Conservation (phyloP, 225 moss, liverwort and hornwort species). For the Neckera pumila region DNA sequence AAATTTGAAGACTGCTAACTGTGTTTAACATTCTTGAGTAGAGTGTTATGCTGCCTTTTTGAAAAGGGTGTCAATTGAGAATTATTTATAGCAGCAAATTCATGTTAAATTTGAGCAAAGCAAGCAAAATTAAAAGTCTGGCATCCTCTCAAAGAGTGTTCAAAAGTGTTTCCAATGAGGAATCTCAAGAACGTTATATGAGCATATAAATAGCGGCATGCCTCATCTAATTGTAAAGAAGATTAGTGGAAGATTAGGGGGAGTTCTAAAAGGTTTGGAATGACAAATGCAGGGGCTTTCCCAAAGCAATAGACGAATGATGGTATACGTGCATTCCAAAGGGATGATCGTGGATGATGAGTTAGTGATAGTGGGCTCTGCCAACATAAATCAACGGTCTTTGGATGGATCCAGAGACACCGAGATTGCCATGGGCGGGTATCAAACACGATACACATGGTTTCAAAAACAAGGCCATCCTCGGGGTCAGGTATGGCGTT, state of each 20-base stretch:
- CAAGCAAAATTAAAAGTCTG: neutral
- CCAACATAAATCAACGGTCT: constrained; percentile 92
- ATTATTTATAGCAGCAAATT: neutral
- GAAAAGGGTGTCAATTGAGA: neutral
- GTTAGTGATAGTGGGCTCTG: constrained; percentile 65
- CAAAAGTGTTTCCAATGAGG: neutral
- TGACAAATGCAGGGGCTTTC: constrained; percentile 42
- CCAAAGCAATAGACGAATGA: constrained; percentile 63
- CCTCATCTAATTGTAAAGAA: neutral
- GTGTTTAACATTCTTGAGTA: neutral
- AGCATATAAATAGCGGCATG: neutral
- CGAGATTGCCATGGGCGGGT: constrained; percentile 86
- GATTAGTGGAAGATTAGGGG: neutral
- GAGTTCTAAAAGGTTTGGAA: neutral
- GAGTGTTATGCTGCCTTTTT: neutral
- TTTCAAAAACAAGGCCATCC: constrained; percentile 39
- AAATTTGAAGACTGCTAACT: neutral
- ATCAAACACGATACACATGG: constrained; percentile 71
- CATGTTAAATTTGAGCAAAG: neutral
- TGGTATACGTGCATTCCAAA: constrained; percentile 87
- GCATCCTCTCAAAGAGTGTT: neutral
- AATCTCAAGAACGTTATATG: neutral
- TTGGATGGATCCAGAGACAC: constrained; percentile 89
- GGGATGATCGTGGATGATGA: constrained; percentile 93
- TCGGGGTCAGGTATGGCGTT: constrained; percentile 52